Conservation (phyloP, 257 asterid genomes). For the Ballota nigra region DNA sequence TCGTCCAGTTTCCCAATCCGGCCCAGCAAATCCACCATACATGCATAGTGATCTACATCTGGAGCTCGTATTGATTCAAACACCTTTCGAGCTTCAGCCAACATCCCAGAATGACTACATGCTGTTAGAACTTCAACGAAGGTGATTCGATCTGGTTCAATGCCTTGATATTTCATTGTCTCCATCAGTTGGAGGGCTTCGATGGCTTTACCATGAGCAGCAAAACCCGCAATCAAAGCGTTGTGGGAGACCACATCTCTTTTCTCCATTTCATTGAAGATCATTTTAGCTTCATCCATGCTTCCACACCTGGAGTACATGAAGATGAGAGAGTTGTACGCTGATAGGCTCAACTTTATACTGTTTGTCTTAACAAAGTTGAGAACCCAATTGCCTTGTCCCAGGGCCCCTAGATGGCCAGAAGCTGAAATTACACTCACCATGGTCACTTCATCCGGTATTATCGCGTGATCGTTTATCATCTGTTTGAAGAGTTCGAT, state of each 20-base stretch:
- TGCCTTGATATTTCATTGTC: conserved; percentile 47
- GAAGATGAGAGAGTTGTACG: conserved; percentile 53
- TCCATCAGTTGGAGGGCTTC: conserved; percentile 50
- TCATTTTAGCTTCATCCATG: conserved; percentile 46
- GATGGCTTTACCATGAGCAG: conserved; percentile 55
- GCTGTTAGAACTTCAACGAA: conserved; percentile 59
- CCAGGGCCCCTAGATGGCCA: conserved; percentile 77
- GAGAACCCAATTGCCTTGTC: conserved; percentile 51
- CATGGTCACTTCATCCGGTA: conserved; percentile 72
- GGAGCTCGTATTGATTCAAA: conserved; percentile 58
- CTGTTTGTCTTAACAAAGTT: conserved; percentile 33
- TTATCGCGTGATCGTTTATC: conserved; percentile 29
- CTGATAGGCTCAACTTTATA: conserved; percentile 43
- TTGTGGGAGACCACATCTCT: conserved; percentile 68
- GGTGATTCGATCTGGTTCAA: conserved; percentile 58
- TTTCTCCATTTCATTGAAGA: conserved; percentile 46
- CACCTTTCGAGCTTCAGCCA: conserved; percentile 46
- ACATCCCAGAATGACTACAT: conserved; percentile 71
- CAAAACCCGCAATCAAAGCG: conserved; percentile 69
- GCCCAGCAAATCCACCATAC: conserved; percentile 73
- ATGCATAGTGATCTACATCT: conserved; percentile 62
- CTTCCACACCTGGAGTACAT: conserved; percentile 86
- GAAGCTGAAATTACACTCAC: conserved; percentile 68
- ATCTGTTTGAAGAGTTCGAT: conserved; percentile 59
- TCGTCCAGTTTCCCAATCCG: conserved; percentile 67